Base-by-base conservation (phyloP, 495 filamentous ascomycete species). In the Xylaria cubensis region DNA sequence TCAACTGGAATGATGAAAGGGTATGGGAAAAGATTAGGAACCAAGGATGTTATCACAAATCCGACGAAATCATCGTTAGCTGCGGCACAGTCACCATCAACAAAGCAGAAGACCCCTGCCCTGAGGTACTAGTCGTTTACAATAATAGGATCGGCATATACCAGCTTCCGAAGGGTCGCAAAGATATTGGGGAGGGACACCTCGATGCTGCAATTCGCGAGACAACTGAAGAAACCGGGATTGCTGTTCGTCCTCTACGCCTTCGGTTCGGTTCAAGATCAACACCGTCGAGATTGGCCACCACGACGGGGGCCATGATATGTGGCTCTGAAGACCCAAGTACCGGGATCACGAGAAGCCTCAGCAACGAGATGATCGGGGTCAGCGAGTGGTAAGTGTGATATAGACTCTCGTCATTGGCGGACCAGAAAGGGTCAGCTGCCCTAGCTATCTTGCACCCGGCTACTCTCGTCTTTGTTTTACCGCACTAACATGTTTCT, bases 91-190 rank as follows among this genome's bases (percentile, higher is more conserved):
- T 86, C 56, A 83, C 82, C 41, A 53, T 86, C 61, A 80, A 84
- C 70, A 76, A 80, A 29, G 67, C 66, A 21, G 74, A 75, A 15
- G 77, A 75, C 42, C 51, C 63, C 32, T 55, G 34, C 13, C 74
- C 73, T 63, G 79, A 76, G 72, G 77, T 85, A 17, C 76, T 85
- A 36, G 39, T 82, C 44, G 77, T 86, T 61, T 83, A 75, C 76
- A 84, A 85, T 78, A 80, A 76, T n/a, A 79, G 76, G 56, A 78
- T 82, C 63, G 75, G 79, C 24, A 83, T 85, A 74, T 82, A 75
- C 75, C 83, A 85, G 72, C 78, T 86, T 1, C 84, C 84, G 19
- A 86, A 86, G 71, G 84, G 84, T 24, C 76, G 84, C 69, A 82
- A 83, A 72, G 84, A 86, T 64, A 77, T 85, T 64, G 80, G 78